These are phyloP conservation scores for Pseudocohnilembus persalinus DNA, from an alignment of 169 alveolate species.

Conservation along the genomic window DNA sequence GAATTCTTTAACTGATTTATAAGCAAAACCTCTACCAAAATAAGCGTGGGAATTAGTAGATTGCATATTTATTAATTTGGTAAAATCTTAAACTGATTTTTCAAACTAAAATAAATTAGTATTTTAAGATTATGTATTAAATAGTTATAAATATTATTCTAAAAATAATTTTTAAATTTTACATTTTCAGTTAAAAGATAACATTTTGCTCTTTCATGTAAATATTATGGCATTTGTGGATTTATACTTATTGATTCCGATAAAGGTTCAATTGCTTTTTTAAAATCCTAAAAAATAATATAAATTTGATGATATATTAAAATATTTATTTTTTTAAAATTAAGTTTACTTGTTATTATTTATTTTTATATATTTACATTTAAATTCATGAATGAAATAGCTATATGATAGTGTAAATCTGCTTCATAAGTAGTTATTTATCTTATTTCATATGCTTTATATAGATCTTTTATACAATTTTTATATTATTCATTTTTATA, in stretches of 20 bases:
- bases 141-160: too few species aligned
- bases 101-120: slow-evolving; percentile 28
- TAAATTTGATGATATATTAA: too few species aligned
- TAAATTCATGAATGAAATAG: slow-evolving; percentile 74
- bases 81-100: slow-evolving; percentile 71
- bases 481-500: slow-evolving; percentile 55
- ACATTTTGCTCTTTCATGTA: slow-evolving; percentile 86
- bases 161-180: too few species aligned
- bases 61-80: slow-evolving; percentile 62
- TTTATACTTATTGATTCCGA: slow-evolving; percentile 60
- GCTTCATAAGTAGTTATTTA: slow-evolving; percentile 72
- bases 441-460: slow-evolving; percentile 48
- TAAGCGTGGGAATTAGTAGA: slow-evolving; percentile 84
- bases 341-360: too few species aligned
- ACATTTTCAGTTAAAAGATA: slow-evolving; percentile 57
- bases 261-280: slow-evolving; percentile 73
- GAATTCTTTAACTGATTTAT: slow-evolving; percentile 59
- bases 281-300: slow-evolving; percentile 37
- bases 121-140: not conserved
- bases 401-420: slow-evolving; percentile 82
- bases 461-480: slow-evolving; percentile 59
- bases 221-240: slow-evolving; percentile 71
- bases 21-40: slow-evolving; percentile 82
- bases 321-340: too few species aligned
- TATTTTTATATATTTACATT: slow-evolving; percentile 43